These are phyloP conservation scores for Pelagophyceae sp. DNA, from an alignment of 352 stramenopile species.

Conservation along the genomic window DNA sequence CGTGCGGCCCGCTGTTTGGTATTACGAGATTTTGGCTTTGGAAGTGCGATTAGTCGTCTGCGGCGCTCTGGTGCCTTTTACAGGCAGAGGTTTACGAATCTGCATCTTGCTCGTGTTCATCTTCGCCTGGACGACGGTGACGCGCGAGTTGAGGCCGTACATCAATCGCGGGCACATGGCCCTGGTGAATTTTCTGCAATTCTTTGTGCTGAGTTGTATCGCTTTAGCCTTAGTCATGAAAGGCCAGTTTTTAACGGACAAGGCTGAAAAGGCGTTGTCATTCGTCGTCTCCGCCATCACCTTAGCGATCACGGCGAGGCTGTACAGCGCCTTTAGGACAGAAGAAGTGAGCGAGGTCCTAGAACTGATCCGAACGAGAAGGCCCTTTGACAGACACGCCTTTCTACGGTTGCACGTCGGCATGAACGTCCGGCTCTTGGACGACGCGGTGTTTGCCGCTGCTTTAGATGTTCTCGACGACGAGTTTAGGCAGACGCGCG, in stretches of 20 bases:
- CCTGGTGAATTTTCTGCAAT: neutral
- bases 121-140: neutral
- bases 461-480: neutral
- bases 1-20: too few relatives aligned
- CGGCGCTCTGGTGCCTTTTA: too few relatives aligned
- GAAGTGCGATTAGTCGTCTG: too few relatives aligned
- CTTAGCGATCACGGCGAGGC: neutral
- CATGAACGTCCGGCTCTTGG: neutral
- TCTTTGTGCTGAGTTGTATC: neutral
- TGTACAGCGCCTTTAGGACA: neutral
- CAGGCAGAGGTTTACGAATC: too few relatives aligned
- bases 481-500: too few relatives aligned
- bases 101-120: too few relatives aligned
- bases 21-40: too few relatives aligned
- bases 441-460: too few relatives aligned
- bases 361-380: neutral
- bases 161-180: neutral
- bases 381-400: neutral
- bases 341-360: neutral
- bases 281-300: neutral
- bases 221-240: neutral
- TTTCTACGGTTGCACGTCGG: neutral
- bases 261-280: neutral
- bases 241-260: neutral
- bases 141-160: neutral